Conservation (phyloP, 768 basidiomycete species). For the Phlebiopsis flavidoalba region DNA sequence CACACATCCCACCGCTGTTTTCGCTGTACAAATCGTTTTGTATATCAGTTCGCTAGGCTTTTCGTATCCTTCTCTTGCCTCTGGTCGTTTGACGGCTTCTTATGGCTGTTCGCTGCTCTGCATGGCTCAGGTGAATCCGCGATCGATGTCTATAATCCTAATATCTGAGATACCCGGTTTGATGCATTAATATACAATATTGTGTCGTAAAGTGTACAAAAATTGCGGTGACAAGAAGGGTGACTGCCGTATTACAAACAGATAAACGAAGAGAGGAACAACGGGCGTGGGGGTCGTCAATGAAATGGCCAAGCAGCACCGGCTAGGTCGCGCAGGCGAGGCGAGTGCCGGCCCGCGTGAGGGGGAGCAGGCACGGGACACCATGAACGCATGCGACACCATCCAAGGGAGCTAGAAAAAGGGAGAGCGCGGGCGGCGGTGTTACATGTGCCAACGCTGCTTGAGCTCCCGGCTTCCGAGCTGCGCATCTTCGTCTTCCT, state of each 20-base stretch:
- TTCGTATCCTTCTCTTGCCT: not conserved
- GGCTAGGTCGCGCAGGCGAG: not conserved
- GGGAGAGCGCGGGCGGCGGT: not conserved
- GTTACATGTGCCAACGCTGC: conserved; percentile 79
- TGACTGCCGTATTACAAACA: conserved; percentile 24
- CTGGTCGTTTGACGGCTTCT: not conserved
- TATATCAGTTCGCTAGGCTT: conserved; percentile 1
- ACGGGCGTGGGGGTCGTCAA: conserved; percentile 12
- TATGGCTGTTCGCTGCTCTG: too few species aligned
- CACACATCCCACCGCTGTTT: not conserved
- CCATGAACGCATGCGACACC: too few species aligned
- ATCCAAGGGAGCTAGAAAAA: not conserved
- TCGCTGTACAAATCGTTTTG: conserved; percentile 6
- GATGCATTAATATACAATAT: conserved; percentile 5
- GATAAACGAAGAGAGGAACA: conserved; percentile 2
- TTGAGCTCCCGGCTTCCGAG: conserved; percentile 88
- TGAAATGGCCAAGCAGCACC: conserved; percentile 17
- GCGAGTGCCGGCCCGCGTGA: not conserved
- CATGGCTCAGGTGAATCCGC: too few species aligned
- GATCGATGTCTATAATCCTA: too few species aligned
- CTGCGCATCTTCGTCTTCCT: conserved; percentile 91
- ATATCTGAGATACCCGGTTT: too few species aligned
- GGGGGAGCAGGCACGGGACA: not conserved
- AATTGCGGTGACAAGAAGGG: not conserved
- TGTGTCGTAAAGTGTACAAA: conserved; percentile 7